phyloP scores from a whole-genome alignment of 345 rosid species.

The Salix caprea region DNA sequence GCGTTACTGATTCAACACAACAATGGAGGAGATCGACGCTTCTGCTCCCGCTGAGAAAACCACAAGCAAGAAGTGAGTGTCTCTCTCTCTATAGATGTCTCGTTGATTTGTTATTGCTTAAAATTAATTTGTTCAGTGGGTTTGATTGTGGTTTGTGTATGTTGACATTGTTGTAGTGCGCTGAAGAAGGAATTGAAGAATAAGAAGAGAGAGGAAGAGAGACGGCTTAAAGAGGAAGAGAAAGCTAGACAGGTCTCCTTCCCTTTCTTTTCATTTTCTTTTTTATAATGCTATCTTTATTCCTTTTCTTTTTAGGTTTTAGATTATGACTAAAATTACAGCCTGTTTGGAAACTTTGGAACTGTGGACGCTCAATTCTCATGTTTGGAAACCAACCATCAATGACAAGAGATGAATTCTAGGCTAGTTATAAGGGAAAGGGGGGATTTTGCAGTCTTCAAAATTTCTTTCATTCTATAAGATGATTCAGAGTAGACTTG shows the following conservation, averaged over 20 bases:
- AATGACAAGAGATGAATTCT: too few species aligned
- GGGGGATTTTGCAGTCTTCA: too few species aligned
- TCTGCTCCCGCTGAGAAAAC: slow-evolving; percentile 29
- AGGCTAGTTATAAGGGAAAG: too few species aligned
- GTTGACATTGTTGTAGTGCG: slow-evolving; percentile 43
- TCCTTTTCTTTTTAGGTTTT: too few species aligned
- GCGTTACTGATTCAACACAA: neutral
- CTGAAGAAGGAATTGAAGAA: slow-evolving; percentile 70
- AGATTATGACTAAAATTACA: too few species aligned
- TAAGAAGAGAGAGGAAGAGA: slow-evolving; percentile 80
- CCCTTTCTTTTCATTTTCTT: neutral
- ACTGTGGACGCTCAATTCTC: too few species aligned
- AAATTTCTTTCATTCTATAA: too few species aligned
- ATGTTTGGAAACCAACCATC: too few species aligned
- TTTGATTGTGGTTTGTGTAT: neutral
- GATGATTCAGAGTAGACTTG: too few species aligned
- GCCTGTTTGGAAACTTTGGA: too few species aligned
- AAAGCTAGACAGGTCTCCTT: slow-evolving; percentile 36
- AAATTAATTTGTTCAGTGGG: neutral
- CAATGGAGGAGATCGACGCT: neutral
- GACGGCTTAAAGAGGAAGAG: slow-evolving; percentile 66
- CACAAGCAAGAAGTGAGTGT: slow-evolving; percentile 69
- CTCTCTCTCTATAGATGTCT: neutral
- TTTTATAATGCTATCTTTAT: neutral
- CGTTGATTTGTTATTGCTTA: neutral